A percentile compares a stretch with the other conserved stretches of the same genome.
Conservation (phyloP, 202 grass and related monocot genomes). For the Saccharum hybrid region DNA sequence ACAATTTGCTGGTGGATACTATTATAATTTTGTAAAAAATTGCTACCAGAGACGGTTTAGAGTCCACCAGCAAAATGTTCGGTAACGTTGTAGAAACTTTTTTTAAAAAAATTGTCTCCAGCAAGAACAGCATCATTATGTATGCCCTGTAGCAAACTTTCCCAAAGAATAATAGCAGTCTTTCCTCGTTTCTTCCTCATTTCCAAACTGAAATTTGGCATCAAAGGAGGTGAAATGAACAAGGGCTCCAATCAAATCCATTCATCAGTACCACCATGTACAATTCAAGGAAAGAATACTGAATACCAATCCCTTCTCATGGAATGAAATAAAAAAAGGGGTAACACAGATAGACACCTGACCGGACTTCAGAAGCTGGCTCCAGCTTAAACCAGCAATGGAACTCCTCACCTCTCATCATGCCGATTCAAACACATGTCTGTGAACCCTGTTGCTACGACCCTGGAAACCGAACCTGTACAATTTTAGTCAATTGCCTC, state of each 20-base stretch:
- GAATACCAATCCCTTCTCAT: not conserved
- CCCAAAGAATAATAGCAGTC: not conserved
- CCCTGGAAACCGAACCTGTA: slow-evolving; percentile 4
- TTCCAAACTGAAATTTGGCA: not conserved
- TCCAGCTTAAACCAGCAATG: not conserved
- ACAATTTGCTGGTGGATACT: not conserved
- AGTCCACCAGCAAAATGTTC: not conserved
- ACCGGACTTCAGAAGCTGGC: not conserved
- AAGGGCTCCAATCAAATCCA: not conserved
- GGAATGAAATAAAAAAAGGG: not conserved
- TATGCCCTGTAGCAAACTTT: not conserved
- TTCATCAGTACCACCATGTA: not conserved
- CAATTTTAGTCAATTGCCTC: slow-evolving; percentile 22
- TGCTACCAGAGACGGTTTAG: too few relatives aligned
- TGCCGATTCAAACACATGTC: not conserved
- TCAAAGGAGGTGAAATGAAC: not conserved
- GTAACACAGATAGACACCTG: not conserved
- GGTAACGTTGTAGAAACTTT: too few relatives aligned
- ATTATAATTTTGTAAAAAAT: not conserved
- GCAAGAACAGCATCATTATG: not conserved
- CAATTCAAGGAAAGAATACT: slow-evolving; percentile 3
- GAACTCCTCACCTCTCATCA: not conserved
- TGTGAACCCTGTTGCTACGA: slow-evolving; percentile 1
- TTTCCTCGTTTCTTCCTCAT: not conserved
- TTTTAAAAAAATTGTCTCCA: too few relatives aligned